Evolutionary conservation across 1,284 basidiomycete species (phyloP), one percentile per base, ranked within the genome.

Genomic region (Leccinum subrobustum): DNA sequence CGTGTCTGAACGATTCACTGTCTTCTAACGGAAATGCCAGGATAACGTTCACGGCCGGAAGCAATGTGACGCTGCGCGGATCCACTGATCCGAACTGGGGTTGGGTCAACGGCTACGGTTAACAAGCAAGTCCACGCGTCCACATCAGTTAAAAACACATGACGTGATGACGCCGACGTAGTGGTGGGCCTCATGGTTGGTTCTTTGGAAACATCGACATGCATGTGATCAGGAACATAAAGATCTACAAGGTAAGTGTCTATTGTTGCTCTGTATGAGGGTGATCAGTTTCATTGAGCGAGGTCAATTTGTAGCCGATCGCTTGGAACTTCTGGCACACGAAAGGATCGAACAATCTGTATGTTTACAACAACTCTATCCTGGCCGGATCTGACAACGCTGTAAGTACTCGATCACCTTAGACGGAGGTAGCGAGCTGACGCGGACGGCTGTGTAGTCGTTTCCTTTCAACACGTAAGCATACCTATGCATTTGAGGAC

Each of bases 21-120:
- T 20, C 44, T 54, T 48, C 42, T 59, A 33, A 56, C 31, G 35
- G 20, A 42, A 42, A 2, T 16, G 37, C 16, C 20, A 62, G 84
- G 83, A 78, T 86, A 54, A 64, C 79, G 0, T 86, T 85, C 62
- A 74, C 69, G 2, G 81, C 81, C 11, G 84, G 85, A 6, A 80
- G 69, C 33, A 87, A 86, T 58, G 82, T 87, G 53, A 87, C 83
- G 9, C 69, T 88, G 6, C 75, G 81, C 27, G 84, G 85, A 1
- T 80, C 79, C 18, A 73, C 68, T 6, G 81, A 86, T 62, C 80
- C 82, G 1, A 60, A 81, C 2, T 84, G 83, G 82, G 85, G 84
- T 12, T 87, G 85, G 85, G 78, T 87, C 0, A 81, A 87, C 61
- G 80, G 75, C 0, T 80, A 86, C 61, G 86, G 86, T 3, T 84